Evolutionary conservation across 192 early-diverging fungal species (phyloP).

Genomic region (Lobulomyces angularis): DNA sequence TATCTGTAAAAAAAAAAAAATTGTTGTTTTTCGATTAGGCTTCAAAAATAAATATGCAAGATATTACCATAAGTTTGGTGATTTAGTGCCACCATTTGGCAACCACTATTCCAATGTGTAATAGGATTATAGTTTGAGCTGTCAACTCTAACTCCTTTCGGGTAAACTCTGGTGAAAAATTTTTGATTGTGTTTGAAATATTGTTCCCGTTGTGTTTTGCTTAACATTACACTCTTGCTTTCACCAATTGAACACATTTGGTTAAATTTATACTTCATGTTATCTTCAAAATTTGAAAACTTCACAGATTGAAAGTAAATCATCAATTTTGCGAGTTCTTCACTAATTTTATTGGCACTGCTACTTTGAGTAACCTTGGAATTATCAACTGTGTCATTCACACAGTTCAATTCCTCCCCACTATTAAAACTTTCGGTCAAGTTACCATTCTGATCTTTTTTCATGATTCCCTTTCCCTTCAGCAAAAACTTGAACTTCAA

Average conservation of each 20-base stretch:
- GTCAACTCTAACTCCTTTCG: constrained; percentile 44
- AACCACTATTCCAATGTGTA: constrained; percentile 51
- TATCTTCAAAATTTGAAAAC: constrained; percentile 42
- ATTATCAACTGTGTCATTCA: constrained; percentile 20
- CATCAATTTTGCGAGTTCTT: constrained; percentile 48
- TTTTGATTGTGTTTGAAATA: constrained; percentile 38
- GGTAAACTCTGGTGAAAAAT: constrained; percentile 54
- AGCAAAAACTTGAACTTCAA: constrained; percentile 51
- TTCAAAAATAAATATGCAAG: no score
- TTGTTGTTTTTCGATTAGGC: no score
- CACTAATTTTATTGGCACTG: constrained; percentile 24
- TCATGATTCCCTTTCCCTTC: constrained; percentile 39
- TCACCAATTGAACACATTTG: constrained; percentile 55
- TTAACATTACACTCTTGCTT: constrained; percentile 30
- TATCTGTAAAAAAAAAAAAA: constrained; percentile 18
- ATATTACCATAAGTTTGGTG: constrained; percentile 52
- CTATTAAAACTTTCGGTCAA: constrained; percentile 5
- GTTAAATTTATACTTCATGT: constrained; percentile 22
- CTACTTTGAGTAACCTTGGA: constrained; percentile 8
- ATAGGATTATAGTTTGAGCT: constrained; percentile 63
- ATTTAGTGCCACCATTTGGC: constrained; percentile 62
- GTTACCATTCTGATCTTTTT: constrained; percentile 4
- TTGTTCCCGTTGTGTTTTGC: constrained; percentile 23
- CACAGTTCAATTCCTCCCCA: not conserved
- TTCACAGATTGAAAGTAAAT: constrained; percentile 53